phyloP scores from a whole-genome alignment of 148 eudicot genomes.

The Amaranthus palmeri region DNA sequence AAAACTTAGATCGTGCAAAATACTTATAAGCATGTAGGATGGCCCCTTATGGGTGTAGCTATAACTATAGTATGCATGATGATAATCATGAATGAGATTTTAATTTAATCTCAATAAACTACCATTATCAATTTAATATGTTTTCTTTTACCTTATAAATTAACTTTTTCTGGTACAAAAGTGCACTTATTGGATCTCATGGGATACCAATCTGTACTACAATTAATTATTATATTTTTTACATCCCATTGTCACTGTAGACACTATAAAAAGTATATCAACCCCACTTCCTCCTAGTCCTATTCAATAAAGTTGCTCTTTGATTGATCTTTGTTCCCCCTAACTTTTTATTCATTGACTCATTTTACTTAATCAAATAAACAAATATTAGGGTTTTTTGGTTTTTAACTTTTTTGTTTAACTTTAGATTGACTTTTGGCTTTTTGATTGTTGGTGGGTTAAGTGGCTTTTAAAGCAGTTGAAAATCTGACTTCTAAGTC shows the following conservation, averaged over 20 bases:
- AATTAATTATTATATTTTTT: constrained; percentile 16
- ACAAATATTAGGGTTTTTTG: no score
- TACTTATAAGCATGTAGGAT: not conserved
- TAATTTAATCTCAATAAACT: not conserved
- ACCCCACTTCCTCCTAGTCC: constrained; percentile 11
- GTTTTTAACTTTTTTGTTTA: no score
- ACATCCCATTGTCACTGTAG: constrained; percentile 1
- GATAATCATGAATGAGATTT: constrained; percentile 15
- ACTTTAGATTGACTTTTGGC: no score
- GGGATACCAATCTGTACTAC: constrained; percentile 28
- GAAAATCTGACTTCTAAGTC: no score
- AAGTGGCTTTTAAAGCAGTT: no score
- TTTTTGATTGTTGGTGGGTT: no score
- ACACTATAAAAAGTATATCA: constrained; percentile 14
- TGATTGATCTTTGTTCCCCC: constrained; percentile 14
- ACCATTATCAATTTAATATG: no score
- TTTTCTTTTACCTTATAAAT: not conserved
- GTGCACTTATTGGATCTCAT: constrained; percentile 35
- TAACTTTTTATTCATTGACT: not conserved
- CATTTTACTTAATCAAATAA: no score
- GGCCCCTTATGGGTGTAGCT: constrained; percentile 15
- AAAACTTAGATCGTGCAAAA: constrained; percentile 14
- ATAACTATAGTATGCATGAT: constrained; percentile 16
- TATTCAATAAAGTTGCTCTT: constrained; percentile 18
- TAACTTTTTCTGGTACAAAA: constrained; percentile 17